Evolutionary conservation across 345 rosid genomes (phyloP).

Genomic region (Bretschneidera sinensis): DNA sequence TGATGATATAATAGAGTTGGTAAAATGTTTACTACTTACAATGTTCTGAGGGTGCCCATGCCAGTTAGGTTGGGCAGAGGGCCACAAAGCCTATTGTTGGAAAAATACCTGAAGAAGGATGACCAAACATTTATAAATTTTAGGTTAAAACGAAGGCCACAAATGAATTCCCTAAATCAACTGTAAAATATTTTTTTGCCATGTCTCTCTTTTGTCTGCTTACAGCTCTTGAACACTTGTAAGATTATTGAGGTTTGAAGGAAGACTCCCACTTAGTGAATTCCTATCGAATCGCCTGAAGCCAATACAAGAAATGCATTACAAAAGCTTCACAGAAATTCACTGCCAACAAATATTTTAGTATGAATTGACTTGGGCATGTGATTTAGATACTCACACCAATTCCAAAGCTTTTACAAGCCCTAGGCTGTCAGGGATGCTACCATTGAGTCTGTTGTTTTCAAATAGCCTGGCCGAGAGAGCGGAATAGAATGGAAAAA

Average conservation of each 20-base stretch:
- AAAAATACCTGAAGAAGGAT: constrained; percentile 49
- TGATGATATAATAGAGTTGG: neutral
- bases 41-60: constrained; percentile 45
- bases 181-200: neutral
- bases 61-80: constrained; percentile 55
- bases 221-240: constrained; percentile 55
- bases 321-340: neutral
- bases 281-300: constrained; percentile 81
- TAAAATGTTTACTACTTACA: constrained; percentile 44
- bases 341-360: neutral
- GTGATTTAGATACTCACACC: constrained; percentile 53
- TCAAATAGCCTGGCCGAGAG: constrained; percentile 58
- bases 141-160: neutral
- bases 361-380: neutral
- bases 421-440: constrained; percentile 59
- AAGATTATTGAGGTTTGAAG: constrained; percentile 55
- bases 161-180: constrained; percentile 3
- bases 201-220: constrained; percentile 27
- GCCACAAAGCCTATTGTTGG: constrained; percentile 61
- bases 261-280: constrained; percentile 43
- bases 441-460: constrained; percentile 52
- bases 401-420: constrained; percentile 49
- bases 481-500: neutral
- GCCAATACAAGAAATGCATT: constrained; percentile 10
- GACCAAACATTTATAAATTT: neutral